Conservation (phyloP, 2,329 filamentous ascomycete species). For the Xylaria arbuscula region DNA sequence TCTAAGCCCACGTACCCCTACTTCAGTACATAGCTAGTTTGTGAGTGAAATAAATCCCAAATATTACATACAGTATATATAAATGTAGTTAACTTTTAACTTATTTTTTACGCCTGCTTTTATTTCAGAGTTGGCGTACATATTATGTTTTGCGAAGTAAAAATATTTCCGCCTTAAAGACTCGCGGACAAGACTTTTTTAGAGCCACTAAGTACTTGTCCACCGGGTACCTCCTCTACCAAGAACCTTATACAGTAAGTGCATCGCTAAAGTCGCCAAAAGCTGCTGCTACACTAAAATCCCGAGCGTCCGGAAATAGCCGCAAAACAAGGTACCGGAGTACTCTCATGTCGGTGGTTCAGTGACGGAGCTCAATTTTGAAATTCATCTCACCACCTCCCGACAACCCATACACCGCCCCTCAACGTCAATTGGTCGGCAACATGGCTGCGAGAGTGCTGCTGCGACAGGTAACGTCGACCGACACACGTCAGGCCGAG, state of each 20-base stretch:
- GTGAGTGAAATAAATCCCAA: too few species aligned
- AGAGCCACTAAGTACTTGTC: too few species aligned
- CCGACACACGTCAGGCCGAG: constrained; percentile 22
- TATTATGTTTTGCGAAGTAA: too few species aligned
- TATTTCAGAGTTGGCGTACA: too few species aligned
- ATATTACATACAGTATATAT: too few species aligned
- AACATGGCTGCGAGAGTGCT: constrained; percentile 71
- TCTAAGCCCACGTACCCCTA: too few species aligned
- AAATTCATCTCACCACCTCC: constrained; percentile 33
- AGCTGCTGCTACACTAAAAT: constrained; percentile 16
- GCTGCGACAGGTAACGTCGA: constrained; percentile 62
- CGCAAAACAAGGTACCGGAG: constrained; percentile 34
- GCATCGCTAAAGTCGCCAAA: not conserved
- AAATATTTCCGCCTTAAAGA: too few species aligned
- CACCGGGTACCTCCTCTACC: too few species aligned
- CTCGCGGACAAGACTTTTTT: not conserved
- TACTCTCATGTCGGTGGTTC: constrained; percentile 25
- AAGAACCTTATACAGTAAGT: too few species aligned
- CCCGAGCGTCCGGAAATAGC: constrained; percentile 40
- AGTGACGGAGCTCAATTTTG: constrained; percentile 34
- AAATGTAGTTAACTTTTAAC: too few species aligned
- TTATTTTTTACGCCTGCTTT: too few species aligned
- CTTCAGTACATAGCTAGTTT: too few species aligned
- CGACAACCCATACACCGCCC: constrained; percentile 26
- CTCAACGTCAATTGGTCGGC: constrained; percentile 59